Base-by-base conservation (phyloP, 2,329 filamentous ascomycete species). In the Alternaria arbusti region DNA sequence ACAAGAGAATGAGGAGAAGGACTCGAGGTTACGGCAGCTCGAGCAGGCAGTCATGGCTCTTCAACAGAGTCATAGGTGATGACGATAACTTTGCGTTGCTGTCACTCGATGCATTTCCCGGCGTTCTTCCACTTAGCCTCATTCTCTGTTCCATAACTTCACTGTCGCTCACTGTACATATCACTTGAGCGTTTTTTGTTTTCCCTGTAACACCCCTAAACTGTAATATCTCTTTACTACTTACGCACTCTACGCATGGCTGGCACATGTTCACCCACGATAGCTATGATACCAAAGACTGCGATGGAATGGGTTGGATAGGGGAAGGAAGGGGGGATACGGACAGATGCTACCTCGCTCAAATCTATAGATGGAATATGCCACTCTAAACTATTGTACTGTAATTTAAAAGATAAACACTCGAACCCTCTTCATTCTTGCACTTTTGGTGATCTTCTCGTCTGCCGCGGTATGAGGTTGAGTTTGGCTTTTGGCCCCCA, bases 1-100 rank as follows among this genome's bases (percentile, higher is more conserved):
- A 30, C 70, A 70, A 11, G 79, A 83, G 61, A 81, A 80, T 61
- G 77, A 80, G 28, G 78, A 81, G 65, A 82, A 82, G 64, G 81
- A 82, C 54, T 66, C 72, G 10, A 70, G 78, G 13, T 61, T 81
- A 50, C 71, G 69, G 25, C 76, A 78, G 60, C 68, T 81, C n/a
- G 77, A 80, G 65, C 70, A 68, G 7, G 74, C 76, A 20, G 74
- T 80, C 30, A 76, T 72, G 68, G 74, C 70, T 28, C 70, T 79
- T n/a, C 77, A 79, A 59, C 73, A 78, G 52, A 67, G 61, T 59
- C 70, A 69, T 26, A 63, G 69, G 54, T 73, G 62, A 70, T 7
- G 10, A 17, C 13, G 13, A 9, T 36, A 28, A 9, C 23, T 17
- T 15, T 58, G 15, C 2, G 20, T 32, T 13, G 6, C 26, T 59